Conservation (phyloP, 495 filamentous ascomycete species). For the Hypoxylon perforatum region DNA sequence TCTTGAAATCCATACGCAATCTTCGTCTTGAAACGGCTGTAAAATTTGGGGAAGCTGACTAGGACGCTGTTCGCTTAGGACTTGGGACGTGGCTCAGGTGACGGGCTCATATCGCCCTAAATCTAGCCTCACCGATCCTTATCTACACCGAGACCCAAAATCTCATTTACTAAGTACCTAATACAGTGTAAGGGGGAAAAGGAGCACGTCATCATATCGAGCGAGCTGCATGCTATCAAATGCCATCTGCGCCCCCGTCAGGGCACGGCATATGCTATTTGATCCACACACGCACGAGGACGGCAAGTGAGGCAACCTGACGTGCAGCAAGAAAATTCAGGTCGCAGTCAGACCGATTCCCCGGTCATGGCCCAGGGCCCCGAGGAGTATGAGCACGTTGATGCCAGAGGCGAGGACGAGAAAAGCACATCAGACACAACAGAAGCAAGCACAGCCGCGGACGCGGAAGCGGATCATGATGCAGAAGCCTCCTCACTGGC, state of each 20-base stretch:
- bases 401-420: slow-evolving; percentile 14
- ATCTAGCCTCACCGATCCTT: neutral
- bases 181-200: slow-evolving; percentile 2
- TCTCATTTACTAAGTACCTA: neutral
- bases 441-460: neutral
- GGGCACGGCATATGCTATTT: slow-evolving; percentile 31
- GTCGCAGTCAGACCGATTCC: slow-evolving; percentile 11
- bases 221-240: slow-evolving; percentile 27
- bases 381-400: slow-evolving; percentile 21
- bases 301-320: slow-evolving; percentile 35
- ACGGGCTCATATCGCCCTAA: neutral
- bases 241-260: slow-evolving; percentile 24
- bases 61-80: too few relatives aligned
- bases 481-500: slow-evolving; percentile 5
- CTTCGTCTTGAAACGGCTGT: neutral
- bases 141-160: neutral
- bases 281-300: slow-evolving; percentile 24
- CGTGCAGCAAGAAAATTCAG: too few relatives aligned
- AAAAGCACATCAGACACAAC: neutral
- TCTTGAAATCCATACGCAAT: neutral
- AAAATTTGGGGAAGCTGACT: too few relatives aligned
- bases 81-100: neutral
- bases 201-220: slow-evolving; percentile 7
- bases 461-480: slow-evolving; percentile 14
- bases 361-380: slow-evolving; percentile 15